Base-by-base conservation (phyloP, 2,329 filamentous ascomycete genomes). In the Trichoderma koningiopsis region DNA sequence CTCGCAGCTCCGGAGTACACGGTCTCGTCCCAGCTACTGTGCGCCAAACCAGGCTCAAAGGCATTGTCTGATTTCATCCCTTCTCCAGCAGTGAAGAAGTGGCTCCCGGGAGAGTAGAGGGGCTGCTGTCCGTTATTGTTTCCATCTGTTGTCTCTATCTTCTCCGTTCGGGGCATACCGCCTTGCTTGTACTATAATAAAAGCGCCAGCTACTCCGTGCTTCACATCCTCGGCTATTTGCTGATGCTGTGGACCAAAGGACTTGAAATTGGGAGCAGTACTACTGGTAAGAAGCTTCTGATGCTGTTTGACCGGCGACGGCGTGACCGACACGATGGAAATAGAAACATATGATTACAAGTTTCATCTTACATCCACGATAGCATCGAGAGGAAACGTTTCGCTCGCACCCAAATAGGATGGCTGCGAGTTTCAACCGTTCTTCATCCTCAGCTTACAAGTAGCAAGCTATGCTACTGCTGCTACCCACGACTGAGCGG, bases 321-420 rank as follows among this genome's bases (percentile, higher is more conserved):
- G 68, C 68, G 68, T 67, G 53, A 70, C 68, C 68, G 68, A 70
- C 37, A 40, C 2, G 61, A 69, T 43, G 31, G 49, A 55, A 49
- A 49, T 33, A 68, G 59, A 57, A 58, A 67, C 63, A 67, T 52
- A 67, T 52, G 59, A 64, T 63, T 8, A 29, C 52, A 69, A 37
- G 67, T 64, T 69, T 69, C 59, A 56, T 63, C 52, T 49, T 58
- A 33, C 37, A 62, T 4, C 33, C 52, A 68, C 29, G 29, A 63
- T 52, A 52, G 22, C 47, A 59, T 31, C 29, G 24, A 64, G 57
- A 69, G 60, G 49, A 59, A 69, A 69, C 40, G 67, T 63, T 68
- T 68, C 59, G 52, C 67, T 59, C 53, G 24, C 49, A 53, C 31
- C 53, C 67, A 59, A 49, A 5, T 22, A 31, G 59, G 27, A 62